phyloP scores from a whole-genome alignment of 768 basidiomycete genomes.

The Suillus tomentosus region DNA sequence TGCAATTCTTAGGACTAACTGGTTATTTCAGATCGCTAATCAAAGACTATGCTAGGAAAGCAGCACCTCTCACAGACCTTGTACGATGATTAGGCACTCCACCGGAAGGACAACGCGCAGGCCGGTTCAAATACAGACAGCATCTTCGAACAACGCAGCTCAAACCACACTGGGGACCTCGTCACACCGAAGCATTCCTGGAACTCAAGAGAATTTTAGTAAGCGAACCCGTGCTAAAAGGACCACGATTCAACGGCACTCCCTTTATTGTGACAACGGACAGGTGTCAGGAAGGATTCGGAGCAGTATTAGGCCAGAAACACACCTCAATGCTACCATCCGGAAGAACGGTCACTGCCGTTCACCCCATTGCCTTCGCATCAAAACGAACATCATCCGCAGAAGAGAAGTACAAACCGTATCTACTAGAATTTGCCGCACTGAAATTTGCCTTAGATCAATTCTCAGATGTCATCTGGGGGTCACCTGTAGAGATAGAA shows the following conservation, averaged over 20 bases:
- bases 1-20: too few species aligned
- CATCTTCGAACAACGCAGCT: rapidly evolving
- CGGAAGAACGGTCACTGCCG: constrained; percentile 19
- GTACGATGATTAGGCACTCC: too few species aligned
- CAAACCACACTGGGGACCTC: neutral
- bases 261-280: constrained; percentile 40
- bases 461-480: too few species aligned
- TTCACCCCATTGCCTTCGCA: constrained; percentile 23
- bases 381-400: constrained; percentile 36
- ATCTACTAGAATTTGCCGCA: constrained; percentile 38
- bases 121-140: too few species aligned
- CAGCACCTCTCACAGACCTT: too few species aligned
- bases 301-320: constrained; percentile 29
- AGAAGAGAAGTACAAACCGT: constrained; percentile 37
- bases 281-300: constrained; percentile 37
- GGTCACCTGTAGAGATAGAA: too few species aligned
- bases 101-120: too few species aligned
- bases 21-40: too few species aligned
- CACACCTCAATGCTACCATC: constrained; percentile 18
- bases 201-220: constrained; percentile 33
- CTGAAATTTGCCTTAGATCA: constrained; percentile 31
- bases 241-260: constrained; percentile 32
- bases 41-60: too few species aligned
- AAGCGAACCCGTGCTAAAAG: constrained; percentile 34
- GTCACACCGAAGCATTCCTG: constrained; percentile 28